Evolutionary conservation across 2,329 filamentous ascomycete species (phyloP).

Genomic region (Penicillium concentricum): DNA sequence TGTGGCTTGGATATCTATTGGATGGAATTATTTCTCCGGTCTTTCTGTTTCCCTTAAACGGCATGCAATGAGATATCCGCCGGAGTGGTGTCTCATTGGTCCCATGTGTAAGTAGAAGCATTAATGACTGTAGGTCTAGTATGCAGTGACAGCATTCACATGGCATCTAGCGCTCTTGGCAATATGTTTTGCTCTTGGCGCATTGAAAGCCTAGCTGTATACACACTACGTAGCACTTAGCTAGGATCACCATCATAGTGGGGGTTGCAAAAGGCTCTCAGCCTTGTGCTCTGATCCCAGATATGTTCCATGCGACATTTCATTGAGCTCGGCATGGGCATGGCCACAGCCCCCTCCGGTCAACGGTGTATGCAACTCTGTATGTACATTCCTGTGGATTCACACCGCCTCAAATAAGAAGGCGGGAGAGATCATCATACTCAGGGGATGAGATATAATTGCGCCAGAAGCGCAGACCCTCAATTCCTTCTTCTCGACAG

Average conservation of each 20-base stretch:
- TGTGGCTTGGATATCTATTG: too few relatives aligned
- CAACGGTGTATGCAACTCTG: neutral
- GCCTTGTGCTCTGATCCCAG: neutral
- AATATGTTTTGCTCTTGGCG: neutral
- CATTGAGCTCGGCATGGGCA: neutral
- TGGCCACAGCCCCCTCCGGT: neutral
- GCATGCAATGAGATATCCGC: neutral
- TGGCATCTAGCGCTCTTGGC: neutral
- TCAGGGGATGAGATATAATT: slow-evolving; percentile 54
- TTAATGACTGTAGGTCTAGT: neutral
- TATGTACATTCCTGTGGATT: neutral
- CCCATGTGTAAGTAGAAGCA: neutral
- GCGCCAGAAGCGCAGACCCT: slow-evolving; percentile 90
- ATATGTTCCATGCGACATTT: neutral
- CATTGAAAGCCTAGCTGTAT: neutral
- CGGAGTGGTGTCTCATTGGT: neutral
- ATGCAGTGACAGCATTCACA: neutral
- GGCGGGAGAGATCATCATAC: neutral
- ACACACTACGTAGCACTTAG: neutral
- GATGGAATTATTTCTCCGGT: neutral
- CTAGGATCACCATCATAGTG: neutral
- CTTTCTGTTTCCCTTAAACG: neutral
- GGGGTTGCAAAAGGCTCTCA: neutral
- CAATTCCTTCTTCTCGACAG: slow-evolving; percentile 87
- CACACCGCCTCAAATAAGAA: slow-evolving; percentile 1